Conservation (phyloP, 2,329 filamentous ascomycete species). For the Aspergillus sp. region DNA sequence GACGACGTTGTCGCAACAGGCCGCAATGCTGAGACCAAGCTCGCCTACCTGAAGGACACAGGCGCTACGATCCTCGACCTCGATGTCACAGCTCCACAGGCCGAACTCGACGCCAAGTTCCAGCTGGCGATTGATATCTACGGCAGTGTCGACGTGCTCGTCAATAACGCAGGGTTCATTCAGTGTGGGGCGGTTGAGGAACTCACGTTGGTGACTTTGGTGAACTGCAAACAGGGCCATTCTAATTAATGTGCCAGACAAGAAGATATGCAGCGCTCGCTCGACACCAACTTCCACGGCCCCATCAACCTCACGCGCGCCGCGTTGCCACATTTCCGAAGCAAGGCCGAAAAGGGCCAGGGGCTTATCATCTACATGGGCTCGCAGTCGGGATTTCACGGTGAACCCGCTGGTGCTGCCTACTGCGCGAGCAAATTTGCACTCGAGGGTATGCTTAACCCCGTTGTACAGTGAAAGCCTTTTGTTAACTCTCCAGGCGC, state of each 20-base stretch:
- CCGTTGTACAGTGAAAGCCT: too few species aligned
- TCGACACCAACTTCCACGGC: not conserved
- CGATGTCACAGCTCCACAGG: not conserved
- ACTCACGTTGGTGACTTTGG: too few species aligned
- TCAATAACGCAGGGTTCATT: too few species aligned
- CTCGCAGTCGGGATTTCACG: not conserved
- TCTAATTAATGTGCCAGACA: not conserved
- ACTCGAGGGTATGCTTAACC: not conserved
- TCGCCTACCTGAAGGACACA: not conserved
- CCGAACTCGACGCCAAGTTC: not conserved
- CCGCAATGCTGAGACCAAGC: too few species aligned
- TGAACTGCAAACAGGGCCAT: not conserved
- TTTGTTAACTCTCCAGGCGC: too few species aligned
- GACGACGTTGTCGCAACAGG: too few species aligned
- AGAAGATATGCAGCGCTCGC: not conserved
- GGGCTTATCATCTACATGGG: not conserved
- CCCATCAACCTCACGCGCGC: not conserved
- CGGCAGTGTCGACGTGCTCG: not conserved
- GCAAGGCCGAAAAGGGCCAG: not conserved
- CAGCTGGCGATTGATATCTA: not conserved
- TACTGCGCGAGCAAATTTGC: not conserved
- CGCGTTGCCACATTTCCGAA: not conserved
- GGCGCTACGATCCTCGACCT: not conserved
- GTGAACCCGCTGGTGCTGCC: not conserved
- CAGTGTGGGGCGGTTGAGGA: too few species aligned